phyloP scores from a whole-genome alignment of 1,284 basidiomycete genomes.

The Ganoderma meredithae region DNA sequence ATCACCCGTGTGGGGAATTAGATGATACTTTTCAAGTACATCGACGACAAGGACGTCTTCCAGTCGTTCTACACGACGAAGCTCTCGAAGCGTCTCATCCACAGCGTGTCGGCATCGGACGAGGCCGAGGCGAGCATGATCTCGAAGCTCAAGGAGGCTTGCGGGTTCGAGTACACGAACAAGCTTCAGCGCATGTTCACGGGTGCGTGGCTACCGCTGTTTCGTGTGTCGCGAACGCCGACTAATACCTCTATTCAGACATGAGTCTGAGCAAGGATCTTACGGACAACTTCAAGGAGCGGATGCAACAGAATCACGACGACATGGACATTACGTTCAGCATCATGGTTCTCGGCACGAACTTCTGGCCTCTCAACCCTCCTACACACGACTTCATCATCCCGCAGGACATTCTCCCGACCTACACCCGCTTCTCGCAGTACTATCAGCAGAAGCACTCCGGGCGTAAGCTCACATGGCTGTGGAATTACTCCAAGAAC shows the following conservation, averaged over 20 bases:
- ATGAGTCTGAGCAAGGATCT: slow-evolving; percentile 97
- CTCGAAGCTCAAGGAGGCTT: slow-evolving; percentile 97
- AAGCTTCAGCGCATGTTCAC: slow-evolving; percentile 99
- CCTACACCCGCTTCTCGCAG: slow-evolving; percentile 91
- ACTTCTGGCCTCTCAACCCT: slow-evolving; percentile 95
- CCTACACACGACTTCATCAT: slow-evolving; percentile 89
- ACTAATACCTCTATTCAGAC: slow-evolving; percentile 56
- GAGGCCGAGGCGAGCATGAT: slow-evolving; percentile 99
- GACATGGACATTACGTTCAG: slow-evolving; percentile 91
- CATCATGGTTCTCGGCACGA: slow-evolving; percentile 94
- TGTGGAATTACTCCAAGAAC: slow-evolving; percentile 98
- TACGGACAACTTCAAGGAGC: slow-evolving; percentile 96
- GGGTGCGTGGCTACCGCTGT: slow-evolving; percentile 53
- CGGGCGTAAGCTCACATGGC: slow-evolving; percentile 95
- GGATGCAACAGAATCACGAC: slow-evolving; percentile 85
- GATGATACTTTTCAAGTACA: slow-evolving; percentile 99
- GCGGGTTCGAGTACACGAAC: slow-evolving; percentile 98
- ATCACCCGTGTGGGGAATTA: slow-evolving; percentile 40
- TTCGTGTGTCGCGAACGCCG: slow-evolving; percentile 7
- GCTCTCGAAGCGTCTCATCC: slow-evolving; percentile 94
- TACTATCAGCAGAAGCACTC: slow-evolving; percentile 96
- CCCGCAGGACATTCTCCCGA: slow-evolving; percentile 86
- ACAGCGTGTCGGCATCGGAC: slow-evolving; percentile 92
- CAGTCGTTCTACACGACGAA: slow-evolving; percentile 99
- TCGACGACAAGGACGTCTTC: slow-evolving; percentile 99